Base-by-base conservation (phyloP, 495 filamentous ascomycete genomes). In the Aspergillus panamensis region DNA sequence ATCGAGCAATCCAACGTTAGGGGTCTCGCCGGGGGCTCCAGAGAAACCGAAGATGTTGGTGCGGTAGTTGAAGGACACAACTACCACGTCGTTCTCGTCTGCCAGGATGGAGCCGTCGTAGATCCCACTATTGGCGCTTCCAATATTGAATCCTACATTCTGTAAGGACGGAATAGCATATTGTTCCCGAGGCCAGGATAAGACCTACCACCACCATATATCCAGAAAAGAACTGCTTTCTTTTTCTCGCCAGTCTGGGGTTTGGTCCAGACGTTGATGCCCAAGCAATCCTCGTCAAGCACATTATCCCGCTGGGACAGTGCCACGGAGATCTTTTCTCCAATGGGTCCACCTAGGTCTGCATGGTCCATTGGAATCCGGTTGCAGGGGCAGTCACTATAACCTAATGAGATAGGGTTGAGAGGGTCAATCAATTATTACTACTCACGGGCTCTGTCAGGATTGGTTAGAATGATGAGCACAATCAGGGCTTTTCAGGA, bases 251-350 rank as follows among this genome's bases (percentile, higher is more conserved):
- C 57, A 51, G 62, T 51, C 57, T 73, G 59, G 16, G 71, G 66
- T 50, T 71, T 73, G 44, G 66, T 57, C 68, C 67, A 68, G 51
- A 76, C 62, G 57, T 76, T 76, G 49, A 76, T 62, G 37, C 58
- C 63, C 45, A 76, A 50, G 44, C 72, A 76, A 49, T 76, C 73
- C 55, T 76, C 72, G 55, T 68, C 33, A 37, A 63, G 51, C 30
- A 48, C 42, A 57, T 62, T 51, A 50, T 61, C 52, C 51, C 60
- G 32, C 30, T 62, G 60, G 9, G 50, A 40, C 7, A 60, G 29
- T 1, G 59, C 57, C 48, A 31, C 55, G 19, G 33, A 53, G n/a
- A 57, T 62, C 56, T 50, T 57, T 56, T 42, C 40, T 14, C 43
- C 71, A 37, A 49, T 57, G 48, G 12, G 66, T 25, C 51, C 53